Percentiles rank a stretch among this genome's conserved stretches.
These are phyloP conservation scores for Vitis hybrid DNA, from an alignment of 177 flowering plant genomes.

Conservation along the genomic window DNA sequence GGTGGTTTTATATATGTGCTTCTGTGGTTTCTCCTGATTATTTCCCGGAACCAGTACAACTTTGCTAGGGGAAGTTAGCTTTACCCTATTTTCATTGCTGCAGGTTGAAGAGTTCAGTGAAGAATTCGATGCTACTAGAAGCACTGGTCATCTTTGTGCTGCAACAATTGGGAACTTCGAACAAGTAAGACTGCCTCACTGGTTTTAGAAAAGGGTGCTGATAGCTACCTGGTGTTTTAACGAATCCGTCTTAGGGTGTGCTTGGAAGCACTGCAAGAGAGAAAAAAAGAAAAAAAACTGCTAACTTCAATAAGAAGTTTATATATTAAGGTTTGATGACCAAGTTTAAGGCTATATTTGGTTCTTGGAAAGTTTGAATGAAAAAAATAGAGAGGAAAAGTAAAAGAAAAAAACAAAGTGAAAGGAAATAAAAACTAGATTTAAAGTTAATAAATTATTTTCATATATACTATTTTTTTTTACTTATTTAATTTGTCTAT, in stretches of 20 bases:
- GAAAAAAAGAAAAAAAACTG: neutral
- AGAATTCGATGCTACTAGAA: conserved; percentile 88
- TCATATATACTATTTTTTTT: too few species aligned
- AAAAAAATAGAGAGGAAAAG: too few species aligned
- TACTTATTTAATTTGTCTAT: too few species aligned
- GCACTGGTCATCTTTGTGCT: conserved; percentile 91
- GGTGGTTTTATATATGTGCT: conserved; percentile 35
- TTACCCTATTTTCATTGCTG: conserved; percentile 5
- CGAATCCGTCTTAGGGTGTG: neutral
- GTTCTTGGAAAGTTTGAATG: too few species aligned
- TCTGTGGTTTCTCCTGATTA: neutral
- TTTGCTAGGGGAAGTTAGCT: neutral
- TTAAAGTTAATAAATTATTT: too few species aligned
- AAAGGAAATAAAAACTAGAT: too few species aligned
- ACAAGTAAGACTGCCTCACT: conserved; percentile 44
- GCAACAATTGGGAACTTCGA: conserved; percentile 79
- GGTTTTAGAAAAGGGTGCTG: neutral
- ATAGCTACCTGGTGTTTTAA: neutral
- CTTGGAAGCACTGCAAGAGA: neutral
- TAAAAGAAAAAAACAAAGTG: too few species aligned
- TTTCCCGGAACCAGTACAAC: neutral
- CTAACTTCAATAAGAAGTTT: neutral
- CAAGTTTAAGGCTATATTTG: neutral
- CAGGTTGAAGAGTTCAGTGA: conserved; percentile 63
- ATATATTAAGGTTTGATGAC: neutral